Conservation (phyloP, 768 basidiomycete species). For the Leccinum boreale region DNA sequence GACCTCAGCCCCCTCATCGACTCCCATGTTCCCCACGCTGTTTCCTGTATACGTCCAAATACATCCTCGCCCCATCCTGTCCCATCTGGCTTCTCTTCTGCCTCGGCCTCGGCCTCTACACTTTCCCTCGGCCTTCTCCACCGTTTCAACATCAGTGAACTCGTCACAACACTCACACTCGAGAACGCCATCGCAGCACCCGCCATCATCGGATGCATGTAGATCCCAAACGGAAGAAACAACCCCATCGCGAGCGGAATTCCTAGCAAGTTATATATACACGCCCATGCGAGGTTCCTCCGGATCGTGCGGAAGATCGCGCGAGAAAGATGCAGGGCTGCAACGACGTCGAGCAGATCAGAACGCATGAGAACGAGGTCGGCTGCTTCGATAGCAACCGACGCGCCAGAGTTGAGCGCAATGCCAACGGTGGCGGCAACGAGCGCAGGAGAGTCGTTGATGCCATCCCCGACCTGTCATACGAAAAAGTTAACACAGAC, state of each 20-base stretch:
- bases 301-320: constrained; percentile 87
- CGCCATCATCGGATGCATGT: constrained; percentile 97
- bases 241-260: constrained; percentile 98
- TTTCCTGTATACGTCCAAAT: constrained; percentile 37
- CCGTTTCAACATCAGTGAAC: constrained; percentile 80
- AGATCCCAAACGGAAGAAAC: constrained; percentile 86
- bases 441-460: constrained; percentile 97
- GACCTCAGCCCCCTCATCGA: constrained; percentile 37
- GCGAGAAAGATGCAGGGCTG: constrained; percentile 87
- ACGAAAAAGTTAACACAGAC: not conserved
- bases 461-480: constrained; percentile 90
- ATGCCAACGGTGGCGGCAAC: constrained; percentile 96
- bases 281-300: constrained; percentile 95
- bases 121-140: constrained; percentile 74
- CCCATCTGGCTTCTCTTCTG: constrained; percentile 29
- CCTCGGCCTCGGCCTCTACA: constrained; percentile 44
- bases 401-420: constrained; percentile 93
- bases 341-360: constrained; percentile 95
- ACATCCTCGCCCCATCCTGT: constrained; percentile 15
- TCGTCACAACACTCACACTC: constrained; percentile 91
- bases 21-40: constrained; percentile 51
- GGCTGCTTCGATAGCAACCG: constrained; percentile 96
- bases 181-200: constrained; percentile 99
- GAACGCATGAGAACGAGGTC: constrained; percentile 98
- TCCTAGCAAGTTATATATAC: constrained; percentile 87